Percentiles rank a stretch among this genome's conserved stretches.
These are phyloP conservation scores for Smittium culicis DNA, from an alignment of 371 early-diverging fungal genomes.

Conservation along the genomic window DNA sequence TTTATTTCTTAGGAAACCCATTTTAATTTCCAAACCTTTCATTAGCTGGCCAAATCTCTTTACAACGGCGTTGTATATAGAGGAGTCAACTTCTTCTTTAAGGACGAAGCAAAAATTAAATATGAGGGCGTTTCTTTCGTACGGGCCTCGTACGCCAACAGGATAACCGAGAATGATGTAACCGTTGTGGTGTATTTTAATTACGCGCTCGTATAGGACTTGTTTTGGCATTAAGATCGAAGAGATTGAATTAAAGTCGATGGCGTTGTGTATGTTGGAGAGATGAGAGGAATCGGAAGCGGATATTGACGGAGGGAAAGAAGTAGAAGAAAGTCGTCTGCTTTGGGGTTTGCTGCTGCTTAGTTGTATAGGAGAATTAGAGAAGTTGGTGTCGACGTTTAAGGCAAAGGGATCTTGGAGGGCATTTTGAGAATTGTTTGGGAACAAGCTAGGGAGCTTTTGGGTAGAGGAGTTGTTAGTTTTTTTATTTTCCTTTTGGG, in stretches of 20 bases:
- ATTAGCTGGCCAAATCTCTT: conserved; percentile 26
- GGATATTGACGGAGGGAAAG: background rate
- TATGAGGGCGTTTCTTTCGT: conserved; percentile 24
- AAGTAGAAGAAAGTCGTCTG: background rate
- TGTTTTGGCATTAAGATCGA: conserved; percentile 27
- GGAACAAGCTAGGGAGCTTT: too few species aligned
- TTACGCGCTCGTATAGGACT: conserved; percentile 25
- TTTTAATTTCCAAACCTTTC: conserved; percentile 27
- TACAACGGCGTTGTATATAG: conserved; percentile 27
- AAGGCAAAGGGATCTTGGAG: too few species aligned
- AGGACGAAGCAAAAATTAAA: conserved; percentile 32
- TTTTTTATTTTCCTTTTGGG: background rate
- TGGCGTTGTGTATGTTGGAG: conserved; percentile 5
- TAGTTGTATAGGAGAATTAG: background rate
- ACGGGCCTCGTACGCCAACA: conserved; percentile 20
- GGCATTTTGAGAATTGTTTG: too few species aligned
- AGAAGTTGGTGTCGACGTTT: background rate
- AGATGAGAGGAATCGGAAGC: background rate
- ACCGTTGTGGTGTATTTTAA: conserved; percentile 21
- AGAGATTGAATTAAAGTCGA: conserved; percentile 29
- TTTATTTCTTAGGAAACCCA: conserved; percentile 19
- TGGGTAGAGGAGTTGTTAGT: too few species aligned
- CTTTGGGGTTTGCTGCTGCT: background rate
- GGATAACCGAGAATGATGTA: conserved; percentile 29
- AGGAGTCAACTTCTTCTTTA: conserved; percentile 5